Percentiles rank a stretch among this genome's conserved stretches.
phyloP scores from a whole-genome alignment of 495 filamentous ascomycete genomes.

The Tetracladium marchalianum region DNA sequence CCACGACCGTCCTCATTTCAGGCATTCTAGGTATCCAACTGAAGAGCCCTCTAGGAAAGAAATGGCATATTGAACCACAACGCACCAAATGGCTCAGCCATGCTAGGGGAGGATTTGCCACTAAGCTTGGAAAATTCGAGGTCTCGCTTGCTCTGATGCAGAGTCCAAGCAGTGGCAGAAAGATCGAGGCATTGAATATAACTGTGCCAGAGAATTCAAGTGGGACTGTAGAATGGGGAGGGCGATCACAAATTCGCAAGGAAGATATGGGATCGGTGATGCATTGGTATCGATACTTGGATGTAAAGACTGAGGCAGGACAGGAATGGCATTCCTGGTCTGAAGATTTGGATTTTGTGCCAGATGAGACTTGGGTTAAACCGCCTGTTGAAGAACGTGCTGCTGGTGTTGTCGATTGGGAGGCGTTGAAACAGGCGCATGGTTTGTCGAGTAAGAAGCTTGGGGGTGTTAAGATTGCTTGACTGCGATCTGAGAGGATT shows the following conservation, averaged over 20 bases:
- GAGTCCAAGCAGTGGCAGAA: conserved; percentile 5
- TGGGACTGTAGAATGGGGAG: conserved; percentile 32
- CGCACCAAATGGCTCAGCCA: conserved; percentile 39
- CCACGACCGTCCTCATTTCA: conserved; percentile 43
- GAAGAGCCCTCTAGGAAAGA: conserved; percentile 33
- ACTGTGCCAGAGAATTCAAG: conserved; percentile 33
- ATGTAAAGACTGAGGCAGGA: neutral
- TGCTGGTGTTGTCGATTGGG: conserved; percentile 26
- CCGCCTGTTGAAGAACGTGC: conserved; percentile 19
- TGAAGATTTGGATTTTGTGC: conserved; percentile 18
- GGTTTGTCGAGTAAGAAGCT: conserved; percentile 1
- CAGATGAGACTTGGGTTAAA: conserved; percentile 20
- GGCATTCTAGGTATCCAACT: conserved; percentile 46
- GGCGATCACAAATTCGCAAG: neutral
- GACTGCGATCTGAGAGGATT: too few species aligned
- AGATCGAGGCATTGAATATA: conserved; percentile 30
- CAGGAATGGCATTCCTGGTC: conserved; percentile 19
- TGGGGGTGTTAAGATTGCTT: neutral
- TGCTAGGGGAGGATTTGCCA: conserved; percentile 47
- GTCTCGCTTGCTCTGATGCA: conserved; percentile 22
- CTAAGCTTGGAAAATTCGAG: conserved; percentile 40
- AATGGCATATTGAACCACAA: conserved; percentile 41
- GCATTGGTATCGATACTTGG: conserved; percentile 6
- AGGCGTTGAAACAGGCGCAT: conserved; percentile 17
- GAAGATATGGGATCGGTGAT: neutral